These are phyloP conservation scores for Triticum timopheevii DNA, from an alignment of 176 grass and related monocot genomes.

Conservation along the genomic window DNA sequence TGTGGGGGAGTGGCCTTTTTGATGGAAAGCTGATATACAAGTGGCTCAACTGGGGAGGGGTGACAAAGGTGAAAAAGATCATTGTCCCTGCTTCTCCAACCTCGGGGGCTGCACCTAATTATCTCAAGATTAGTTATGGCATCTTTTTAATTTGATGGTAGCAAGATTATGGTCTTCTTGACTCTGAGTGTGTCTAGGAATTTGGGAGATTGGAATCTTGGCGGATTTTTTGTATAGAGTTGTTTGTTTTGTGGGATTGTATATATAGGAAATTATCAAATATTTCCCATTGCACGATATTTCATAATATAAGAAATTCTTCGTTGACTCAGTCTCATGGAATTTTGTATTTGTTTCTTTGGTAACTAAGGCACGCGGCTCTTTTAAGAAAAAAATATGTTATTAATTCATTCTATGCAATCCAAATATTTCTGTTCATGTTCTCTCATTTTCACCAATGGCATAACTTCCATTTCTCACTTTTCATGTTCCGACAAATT, in stretches of 20 bases:
- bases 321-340: no score
- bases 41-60: neutral
- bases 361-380: neutral
- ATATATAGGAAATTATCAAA: no score
- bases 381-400: neutral
- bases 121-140: neutral
- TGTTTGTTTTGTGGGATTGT: no score
- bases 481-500: no score
- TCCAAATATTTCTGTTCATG: no score
- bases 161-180: no score
- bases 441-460: neutral
- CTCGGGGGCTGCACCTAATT: neutral
- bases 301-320: no score
- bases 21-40: neutral
- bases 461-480: neutral
- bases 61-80: neutral
- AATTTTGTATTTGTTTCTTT: no score
- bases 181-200: neutral
- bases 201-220: neutral
- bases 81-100: neutral
- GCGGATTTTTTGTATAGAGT: no score
- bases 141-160: no score
- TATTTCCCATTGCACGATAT: no score
- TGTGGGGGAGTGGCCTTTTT: no score
- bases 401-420: neutral